Conservation (phyloP, 768 basidiomycete species). For the Trichaptum fuscoviolaceum region DNA sequence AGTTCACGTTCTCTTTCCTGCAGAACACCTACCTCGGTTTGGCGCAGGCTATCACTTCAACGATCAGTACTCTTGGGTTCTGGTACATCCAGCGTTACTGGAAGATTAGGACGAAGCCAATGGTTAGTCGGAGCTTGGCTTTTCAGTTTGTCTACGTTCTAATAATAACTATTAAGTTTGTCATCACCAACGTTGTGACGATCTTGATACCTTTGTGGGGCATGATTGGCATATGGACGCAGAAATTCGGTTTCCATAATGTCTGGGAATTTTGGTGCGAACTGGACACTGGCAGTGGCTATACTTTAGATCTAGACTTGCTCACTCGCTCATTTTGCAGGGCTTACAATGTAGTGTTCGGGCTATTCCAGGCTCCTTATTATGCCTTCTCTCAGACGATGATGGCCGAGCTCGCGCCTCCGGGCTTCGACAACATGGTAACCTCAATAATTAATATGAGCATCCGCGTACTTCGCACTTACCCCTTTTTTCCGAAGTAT, state of each 20-base stretch:
- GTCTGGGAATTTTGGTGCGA: conserved; percentile 84
- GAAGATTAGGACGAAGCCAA: conserved; percentile 76
- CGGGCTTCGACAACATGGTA: conserved; percentile 82
- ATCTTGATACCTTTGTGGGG: conserved; percentile 82
- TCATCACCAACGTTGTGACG: conserved; percentile 70
- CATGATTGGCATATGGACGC: conserved; percentile 81
- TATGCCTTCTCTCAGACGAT: conserved; percentile 83
- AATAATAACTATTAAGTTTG: conserved; percentile 42
- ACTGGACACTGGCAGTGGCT: conserved; percentile 14
- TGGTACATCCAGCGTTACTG: conserved; percentile 81
- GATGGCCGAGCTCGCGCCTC: conserved; percentile 86
- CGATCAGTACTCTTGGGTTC: conserved; percentile 58
- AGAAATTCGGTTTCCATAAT: conserved; percentile 77
- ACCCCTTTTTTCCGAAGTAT: conserved; percentile 42
- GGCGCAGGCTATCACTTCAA: conserved; percentile 71
- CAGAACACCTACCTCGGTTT: conserved; percentile 77
- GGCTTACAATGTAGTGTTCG: conserved; percentile 77
- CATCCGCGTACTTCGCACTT: neutral
- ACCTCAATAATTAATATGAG: neutral
- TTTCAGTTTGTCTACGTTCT: neutral
- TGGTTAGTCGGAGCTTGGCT: conserved; percentile 42
- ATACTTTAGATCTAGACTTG: conserved; percentile 12
- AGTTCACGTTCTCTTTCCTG: conserved; percentile 77
- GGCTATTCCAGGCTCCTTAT: conserved; percentile 82
- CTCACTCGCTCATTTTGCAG: conserved; percentile 26